phyloP scores from a whole-genome alignment of 2,329 filamentous ascomycete genomes.

The Calycina marina region DNA sequence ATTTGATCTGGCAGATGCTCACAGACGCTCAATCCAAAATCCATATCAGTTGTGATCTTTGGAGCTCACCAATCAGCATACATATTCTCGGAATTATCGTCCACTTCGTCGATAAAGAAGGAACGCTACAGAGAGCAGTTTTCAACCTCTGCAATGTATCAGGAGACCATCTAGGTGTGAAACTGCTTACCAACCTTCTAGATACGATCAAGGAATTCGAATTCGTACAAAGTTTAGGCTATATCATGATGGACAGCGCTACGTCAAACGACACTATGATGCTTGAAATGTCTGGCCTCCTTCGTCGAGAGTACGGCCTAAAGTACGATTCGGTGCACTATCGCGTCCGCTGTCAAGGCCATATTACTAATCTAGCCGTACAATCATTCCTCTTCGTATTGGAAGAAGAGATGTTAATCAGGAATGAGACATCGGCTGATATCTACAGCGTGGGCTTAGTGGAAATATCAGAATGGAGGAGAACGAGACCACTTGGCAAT shows the following conservation, averaged over 20 bases:
- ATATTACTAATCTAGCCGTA: not conserved
- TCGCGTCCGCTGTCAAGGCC: not conserved
- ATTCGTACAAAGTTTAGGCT: not conserved
- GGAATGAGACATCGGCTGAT: no score
- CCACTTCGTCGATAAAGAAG: not conserved
- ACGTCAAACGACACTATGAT: not conserved
- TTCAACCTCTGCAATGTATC: not conserved
- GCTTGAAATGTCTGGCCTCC: not conserved
- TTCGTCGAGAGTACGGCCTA: not conserved
- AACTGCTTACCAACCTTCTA: not conserved
- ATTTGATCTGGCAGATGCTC: not conserved
- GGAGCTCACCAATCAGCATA: not conserved
- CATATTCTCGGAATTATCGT: not conserved
- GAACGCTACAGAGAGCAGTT: not conserved
- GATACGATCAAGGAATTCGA: not conserved
- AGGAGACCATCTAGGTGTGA: not conserved
- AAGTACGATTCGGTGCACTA: not conserved
- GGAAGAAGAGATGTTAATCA: no score
- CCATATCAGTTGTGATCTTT: not conserved
- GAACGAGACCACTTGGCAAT: no score
- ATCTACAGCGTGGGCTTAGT: no score
- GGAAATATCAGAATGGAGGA: no score
- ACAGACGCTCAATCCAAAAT: not conserved
- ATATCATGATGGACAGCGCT: not conserved
- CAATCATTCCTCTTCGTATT: not conserved